Percentiles rank a stretch among this genome's conserved stretches.
Evolutionary conservation across 2,329 filamentous ascomycete genomes (phyloP).

Genomic region (Alternaria gaisen): DNA sequence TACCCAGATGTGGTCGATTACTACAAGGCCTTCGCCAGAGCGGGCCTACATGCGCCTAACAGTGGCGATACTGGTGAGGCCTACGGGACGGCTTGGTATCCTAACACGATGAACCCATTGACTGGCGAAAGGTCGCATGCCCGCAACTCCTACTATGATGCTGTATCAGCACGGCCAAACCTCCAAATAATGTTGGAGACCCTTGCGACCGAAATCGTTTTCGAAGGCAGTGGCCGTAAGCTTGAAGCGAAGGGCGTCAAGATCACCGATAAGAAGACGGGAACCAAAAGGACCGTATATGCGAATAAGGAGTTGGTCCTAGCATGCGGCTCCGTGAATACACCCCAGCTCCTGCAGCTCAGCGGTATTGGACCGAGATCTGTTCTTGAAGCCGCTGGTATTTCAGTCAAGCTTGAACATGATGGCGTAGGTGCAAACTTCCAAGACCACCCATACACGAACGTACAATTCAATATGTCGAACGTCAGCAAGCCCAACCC

Average conservation of each 20-base stretch:
- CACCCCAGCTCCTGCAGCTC: background rate
- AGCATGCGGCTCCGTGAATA: conserved; percentile 40
- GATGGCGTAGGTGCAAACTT: conserved; percentile 47
- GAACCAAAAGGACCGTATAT: conserved; percentile 28
- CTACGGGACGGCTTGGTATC: conserved; percentile 49
- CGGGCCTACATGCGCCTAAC: conserved; percentile 27
- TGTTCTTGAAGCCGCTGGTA: conserved; percentile 37
- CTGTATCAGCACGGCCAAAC: conserved; percentile 39
- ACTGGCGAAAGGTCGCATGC: conserved; percentile 44
- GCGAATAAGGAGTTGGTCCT: conserved; percentile 64
- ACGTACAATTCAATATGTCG: conserved; percentile 27
- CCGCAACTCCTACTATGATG: conserved; percentile 44
- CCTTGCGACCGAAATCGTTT: conserved; percentile 32
- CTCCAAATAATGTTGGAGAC: conserved; percentile 37
- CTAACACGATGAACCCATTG: conserved; percentile 46
- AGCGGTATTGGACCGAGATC: conserved; percentile 43
- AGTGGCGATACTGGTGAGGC: conserved; percentile 39
- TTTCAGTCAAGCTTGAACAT: conserved; percentile 36
- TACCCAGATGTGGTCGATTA: conserved; percentile 38
- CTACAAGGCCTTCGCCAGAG: conserved; percentile 33
- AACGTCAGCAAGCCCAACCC: no score
- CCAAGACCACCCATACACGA: conserved; percentile 44
- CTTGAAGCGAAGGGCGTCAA: conserved; percentile 38
- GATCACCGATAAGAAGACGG: conserved; percentile 28
- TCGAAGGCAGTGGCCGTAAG: conserved; percentile 23